Evolutionary conservation across 2,329 filamentous ascomycete species (phyloP).

Genomic region (Scleromitrula shiraiana): DNA sequence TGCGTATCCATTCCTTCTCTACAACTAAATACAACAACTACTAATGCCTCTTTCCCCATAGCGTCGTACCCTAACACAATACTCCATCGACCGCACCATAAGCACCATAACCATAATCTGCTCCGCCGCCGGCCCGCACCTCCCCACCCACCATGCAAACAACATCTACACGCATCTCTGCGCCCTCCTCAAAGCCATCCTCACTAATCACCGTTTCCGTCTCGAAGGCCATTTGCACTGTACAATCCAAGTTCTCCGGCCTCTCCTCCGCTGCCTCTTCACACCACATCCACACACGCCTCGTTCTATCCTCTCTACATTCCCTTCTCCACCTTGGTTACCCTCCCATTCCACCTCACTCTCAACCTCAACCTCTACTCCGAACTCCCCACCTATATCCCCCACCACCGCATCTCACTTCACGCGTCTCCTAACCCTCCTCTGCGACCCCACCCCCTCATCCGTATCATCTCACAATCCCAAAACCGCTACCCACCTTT

Average conservation of each 20-base stretch:
- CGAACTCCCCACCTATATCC: no score
- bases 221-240: conserved; percentile 56
- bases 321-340: conserved; percentile 32
- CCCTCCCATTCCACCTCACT: conserved; percentile 33
- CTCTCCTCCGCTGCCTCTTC: conserved; percentile 47
- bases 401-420: conserved; percentile 44
- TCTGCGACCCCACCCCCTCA: conserved; percentile 51
- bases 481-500: conserved; percentile 33
- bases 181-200: conserved; percentile 46
- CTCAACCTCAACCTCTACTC: conserved; percentile 50
- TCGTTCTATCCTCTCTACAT: conserved; percentile 18
- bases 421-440: conserved; percentile 40
- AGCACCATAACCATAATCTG: conserved; percentile 28
- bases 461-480: conserved; percentile 39
- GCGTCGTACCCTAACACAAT: conserved; percentile 27
- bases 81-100: conserved; percentile 29
- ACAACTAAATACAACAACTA: not conserved
- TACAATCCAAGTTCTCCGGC: conserved; percentile 45
- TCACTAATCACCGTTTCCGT: conserved; percentile 52
- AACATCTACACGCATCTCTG: conserved; percentile 33
- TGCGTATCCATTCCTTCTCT: conserved; percentile 11
- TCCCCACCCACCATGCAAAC: conserved; percentile 16
- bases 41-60: conserved; percentile 10
- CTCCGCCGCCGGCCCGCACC: conserved; percentile 21
- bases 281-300: conserved; percentile 30